phyloP scores from a whole-genome alignment of 257 asterid species.

The Nicotiana undulata region DNA sequence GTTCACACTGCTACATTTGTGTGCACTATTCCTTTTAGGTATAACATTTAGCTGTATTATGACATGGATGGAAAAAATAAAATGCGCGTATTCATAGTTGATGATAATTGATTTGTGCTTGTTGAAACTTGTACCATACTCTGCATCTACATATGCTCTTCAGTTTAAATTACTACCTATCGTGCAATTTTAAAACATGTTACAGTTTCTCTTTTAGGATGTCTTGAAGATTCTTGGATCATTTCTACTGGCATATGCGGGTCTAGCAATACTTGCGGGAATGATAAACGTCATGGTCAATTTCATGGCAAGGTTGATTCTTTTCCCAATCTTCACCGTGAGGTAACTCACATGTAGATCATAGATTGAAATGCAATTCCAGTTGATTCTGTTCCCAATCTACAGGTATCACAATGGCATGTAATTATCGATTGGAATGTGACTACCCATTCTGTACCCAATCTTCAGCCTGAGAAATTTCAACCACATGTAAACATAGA shows the following conservation, averaged over 20 bases:
- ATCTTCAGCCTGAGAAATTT: background rate
- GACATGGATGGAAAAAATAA: background rate
- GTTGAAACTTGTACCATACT: background rate
- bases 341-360: no score
- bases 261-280: background rate
- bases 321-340: no score
- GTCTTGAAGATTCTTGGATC: background rate
- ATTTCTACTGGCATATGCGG: background rate
- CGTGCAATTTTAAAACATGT: background rate
- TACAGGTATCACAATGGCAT: background rate
- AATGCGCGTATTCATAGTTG: background rate
- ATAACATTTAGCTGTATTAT: background rate
- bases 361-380: no score
- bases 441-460: background rate
- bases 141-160: background rate
- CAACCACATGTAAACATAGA: background rate
- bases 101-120: background rate
- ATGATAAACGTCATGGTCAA: no score
- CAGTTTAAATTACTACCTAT: background rate
- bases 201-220: background rate
- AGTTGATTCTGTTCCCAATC: background rate
- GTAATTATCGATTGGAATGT: background rate
- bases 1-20: background rate
- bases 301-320: no score
- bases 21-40: background rate